Percentiles rank a stretch among this genome's conserved stretches.
Evolutionary conservation across 495 filamentous ascomycete species (phyloP).

Genomic region (Penicillium verhagenii): DNA sequence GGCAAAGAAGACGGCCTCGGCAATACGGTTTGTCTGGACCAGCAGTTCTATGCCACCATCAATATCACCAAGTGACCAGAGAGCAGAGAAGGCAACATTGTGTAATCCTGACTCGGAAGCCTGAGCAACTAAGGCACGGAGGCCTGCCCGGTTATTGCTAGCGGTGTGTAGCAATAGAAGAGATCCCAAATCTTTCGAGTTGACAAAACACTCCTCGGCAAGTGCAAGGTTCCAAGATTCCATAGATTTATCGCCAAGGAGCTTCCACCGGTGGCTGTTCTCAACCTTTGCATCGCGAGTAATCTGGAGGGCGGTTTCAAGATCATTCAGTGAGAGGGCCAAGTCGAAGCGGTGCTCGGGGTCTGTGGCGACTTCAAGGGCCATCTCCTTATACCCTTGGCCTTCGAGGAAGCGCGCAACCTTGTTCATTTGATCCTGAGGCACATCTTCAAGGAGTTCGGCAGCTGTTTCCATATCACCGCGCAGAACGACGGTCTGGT

Average conservation of each 20-base stretch:
- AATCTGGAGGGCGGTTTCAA: constrained; percentile 82
- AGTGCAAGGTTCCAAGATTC: constrained; percentile 80
- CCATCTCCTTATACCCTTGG: constrained; percentile 92
- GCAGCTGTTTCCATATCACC: constrained; percentile 92
- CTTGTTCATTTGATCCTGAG: constrained; percentile 90
- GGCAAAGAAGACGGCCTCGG: constrained; percentile 86
- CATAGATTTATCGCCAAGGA: constrained; percentile 87
- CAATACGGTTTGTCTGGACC: constrained; percentile 68
- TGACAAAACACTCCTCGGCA: constrained; percentile 87
- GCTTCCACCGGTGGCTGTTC: constrained; percentile 85
- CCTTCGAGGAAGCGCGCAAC: constrained; percentile 97
- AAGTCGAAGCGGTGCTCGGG: constrained; percentile 96
- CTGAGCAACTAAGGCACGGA: constrained; percentile 66
- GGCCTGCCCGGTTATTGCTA: constrained; percentile 70
- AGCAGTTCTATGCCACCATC: constrained; percentile 80
- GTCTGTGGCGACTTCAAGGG: constrained; percentile 94
- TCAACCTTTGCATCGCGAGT: constrained; percentile 80
- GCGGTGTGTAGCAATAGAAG: constrained; percentile 83
- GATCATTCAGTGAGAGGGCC: constrained; percentile 76
- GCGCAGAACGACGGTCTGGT: constrained; percentile 92
- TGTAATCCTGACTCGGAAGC: constrained; percentile 75
- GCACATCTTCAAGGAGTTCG: constrained; percentile 78
- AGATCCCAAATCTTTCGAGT: constrained; percentile 86
- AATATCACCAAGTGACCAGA: constrained; percentile 84
- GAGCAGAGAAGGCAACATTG: constrained; percentile 87